Evolutionary conservation across 208 protist genomes (phyloP).

Genomic region (Borovskyia barvae): DNA sequence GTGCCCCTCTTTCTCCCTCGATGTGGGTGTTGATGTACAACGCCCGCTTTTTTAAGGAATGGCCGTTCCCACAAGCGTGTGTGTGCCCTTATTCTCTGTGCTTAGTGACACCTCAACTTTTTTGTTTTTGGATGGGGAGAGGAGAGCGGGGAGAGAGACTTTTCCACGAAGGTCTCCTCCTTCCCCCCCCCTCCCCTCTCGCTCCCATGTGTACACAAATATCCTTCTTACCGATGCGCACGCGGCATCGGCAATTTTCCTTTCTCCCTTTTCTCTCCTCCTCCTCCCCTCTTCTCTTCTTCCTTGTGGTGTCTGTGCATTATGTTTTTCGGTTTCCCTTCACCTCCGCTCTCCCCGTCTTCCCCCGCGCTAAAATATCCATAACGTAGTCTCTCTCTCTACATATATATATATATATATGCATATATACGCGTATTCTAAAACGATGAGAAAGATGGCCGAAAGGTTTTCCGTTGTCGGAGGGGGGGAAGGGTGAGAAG

Average conservation of each 20-base stretch:
- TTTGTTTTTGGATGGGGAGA: neutral
- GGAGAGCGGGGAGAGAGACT: neutral
- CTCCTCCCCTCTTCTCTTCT: neutral
- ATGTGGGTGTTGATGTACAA: neutral
- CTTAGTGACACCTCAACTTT: neutral
- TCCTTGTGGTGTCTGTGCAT: slow-evolving; percentile 13
- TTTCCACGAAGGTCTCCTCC: neutral
- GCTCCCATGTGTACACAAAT: neutral
- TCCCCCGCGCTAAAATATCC: neutral
- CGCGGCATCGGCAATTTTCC: neutral
- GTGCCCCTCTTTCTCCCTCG: neutral
- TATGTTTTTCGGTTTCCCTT: neutral
- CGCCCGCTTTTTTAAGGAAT: neutral
- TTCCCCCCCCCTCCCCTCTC: neutral
- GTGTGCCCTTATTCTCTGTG: neutral
- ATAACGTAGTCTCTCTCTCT: neutral
- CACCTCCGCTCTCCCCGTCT: neutral
- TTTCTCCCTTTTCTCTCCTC: neutral
- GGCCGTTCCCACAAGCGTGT: neutral
- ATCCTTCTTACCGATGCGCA: neutral
- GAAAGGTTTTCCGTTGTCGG: too few species aligned
- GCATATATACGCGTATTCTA: too few species aligned
- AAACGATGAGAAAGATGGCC: too few species aligned
- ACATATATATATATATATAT: neutral
- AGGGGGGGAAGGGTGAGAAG: too few species aligned